Percentiles rank a stretch among this genome's conserved stretches.
These are phyloP conservation scores for Citrus australasica DNA, from an alignment of 345 rosid species.

Conservation along the genomic window DNA sequence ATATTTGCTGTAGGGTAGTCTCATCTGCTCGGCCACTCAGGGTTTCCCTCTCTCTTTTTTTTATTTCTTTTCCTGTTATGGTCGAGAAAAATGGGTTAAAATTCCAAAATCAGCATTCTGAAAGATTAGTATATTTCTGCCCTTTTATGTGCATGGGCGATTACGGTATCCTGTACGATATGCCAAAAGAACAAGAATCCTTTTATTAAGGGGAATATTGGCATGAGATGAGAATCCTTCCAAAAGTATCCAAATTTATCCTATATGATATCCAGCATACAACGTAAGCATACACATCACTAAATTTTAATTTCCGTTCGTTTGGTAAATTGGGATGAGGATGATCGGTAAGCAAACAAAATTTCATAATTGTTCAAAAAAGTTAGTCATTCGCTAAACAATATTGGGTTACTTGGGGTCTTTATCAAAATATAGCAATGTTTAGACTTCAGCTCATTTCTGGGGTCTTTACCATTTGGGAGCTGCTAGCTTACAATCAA, in stretches of 20 bases:
- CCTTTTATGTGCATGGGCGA: not conserved
- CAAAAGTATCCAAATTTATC: not conserved
- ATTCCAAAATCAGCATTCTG: not conserved
- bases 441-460: too few species aligned
- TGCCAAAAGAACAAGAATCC: constrained; percentile 1
- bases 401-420: not conserved
- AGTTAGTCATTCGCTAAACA: not conserved
- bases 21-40: not conserved
- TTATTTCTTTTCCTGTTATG: not conserved
- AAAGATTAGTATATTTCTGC: not conserved
- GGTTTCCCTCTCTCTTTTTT: not conserved
- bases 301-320: not conserved
- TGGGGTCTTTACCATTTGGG: too few species aligned
- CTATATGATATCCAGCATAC: not conserved
- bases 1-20: constrained; percentile 7
- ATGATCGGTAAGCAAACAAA: too few species aligned
- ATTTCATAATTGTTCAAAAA: not conserved
- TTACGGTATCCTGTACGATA: constrained; percentile 10
- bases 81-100: constrained; percentile 1
- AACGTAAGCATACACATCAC: not conserved
- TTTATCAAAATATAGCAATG: not conserved
- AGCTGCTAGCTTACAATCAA: too few species aligned
- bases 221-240: constrained; percentile 1
- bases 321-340: not conserved
- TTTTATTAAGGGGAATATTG: not conserved